A percentile compares a stretch with the other conserved stretches of the same genome.
These are phyloP conservation scores for Linderniella brevidens DNA, from an alignment of 257 asterid genomes.

Conservation along the genomic window DNA sequence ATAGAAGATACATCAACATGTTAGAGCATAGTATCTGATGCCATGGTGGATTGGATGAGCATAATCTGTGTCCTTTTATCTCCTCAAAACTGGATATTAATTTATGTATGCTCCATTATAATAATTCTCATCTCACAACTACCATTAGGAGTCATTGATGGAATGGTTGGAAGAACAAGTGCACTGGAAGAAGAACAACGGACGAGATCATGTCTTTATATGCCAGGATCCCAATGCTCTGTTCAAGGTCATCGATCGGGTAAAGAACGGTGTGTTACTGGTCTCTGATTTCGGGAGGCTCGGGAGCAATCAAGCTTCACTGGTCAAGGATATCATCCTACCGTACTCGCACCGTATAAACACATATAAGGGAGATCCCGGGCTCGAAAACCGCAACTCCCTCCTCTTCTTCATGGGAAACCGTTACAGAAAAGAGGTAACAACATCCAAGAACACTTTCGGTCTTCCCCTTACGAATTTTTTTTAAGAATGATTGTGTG, in stretches of 20 bases:
- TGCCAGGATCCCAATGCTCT: slow-evolving; percentile 98
- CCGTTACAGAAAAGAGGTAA: slow-evolving; percentile 90
- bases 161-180: slow-evolving; percentile 78
- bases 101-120: not conserved
- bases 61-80: slow-evolving; percentile 7
- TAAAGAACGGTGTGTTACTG: slow-evolving; percentile 76
- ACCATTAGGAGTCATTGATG: slow-evolving; percentile 53
- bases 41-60: no score
- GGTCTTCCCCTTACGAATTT: no score
- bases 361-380: slow-evolving; percentile 62
- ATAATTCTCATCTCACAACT: not conserved
- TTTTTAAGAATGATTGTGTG: slow-evolving; percentile 2
- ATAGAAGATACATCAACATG: no score
- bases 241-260: slow-evolving; percentile 67
- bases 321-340: slow-evolving; percentile 80
- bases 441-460: not conserved
- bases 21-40: no score
- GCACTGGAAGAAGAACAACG: slow-evolving; percentile 88
- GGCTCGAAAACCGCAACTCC: slow-evolving; percentile 53
- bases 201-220: slow-evolving; percentile 90
- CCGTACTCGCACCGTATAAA: slow-evolving; percentile 90
- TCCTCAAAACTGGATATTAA: not conserved
- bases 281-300: slow-evolving; percentile 98
- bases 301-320: slow-evolving; percentile 64
- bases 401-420: slow-evolving; percentile 96